A percentile compares a stretch with the other conserved stretches of the same genome.
These are phyloP conservation scores for Pleurostoma richardsiae DNA, from an alignment of 2,329 filamentous ascomycete species.

Conservation along the genomic window DNA sequence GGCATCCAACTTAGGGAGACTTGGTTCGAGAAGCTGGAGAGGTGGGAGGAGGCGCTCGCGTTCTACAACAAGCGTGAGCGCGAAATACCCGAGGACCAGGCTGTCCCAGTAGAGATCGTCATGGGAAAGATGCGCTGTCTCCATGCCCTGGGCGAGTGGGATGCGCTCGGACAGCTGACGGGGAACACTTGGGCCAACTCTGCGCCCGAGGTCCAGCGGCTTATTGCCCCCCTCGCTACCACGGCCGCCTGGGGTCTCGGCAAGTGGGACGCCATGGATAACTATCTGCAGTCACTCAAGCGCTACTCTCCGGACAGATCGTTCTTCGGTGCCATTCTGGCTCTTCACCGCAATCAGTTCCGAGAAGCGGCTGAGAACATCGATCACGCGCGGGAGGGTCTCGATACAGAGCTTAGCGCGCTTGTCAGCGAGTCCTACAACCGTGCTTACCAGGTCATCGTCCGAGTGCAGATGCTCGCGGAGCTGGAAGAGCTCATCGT, in stretches of 20 bases:
- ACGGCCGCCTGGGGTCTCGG: constrained; percentile 94
- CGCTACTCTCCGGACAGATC: constrained; percentile 87
- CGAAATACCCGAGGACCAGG: constrained; percentile 54
- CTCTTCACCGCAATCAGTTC: constrained; percentile 94
- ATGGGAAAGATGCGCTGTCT: constrained; percentile 99
- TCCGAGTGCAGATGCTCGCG: constrained; percentile 97
- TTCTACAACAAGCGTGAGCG: constrained; percentile 86
- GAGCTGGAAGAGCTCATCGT: constrained; percentile 96
- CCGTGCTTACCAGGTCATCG: constrained; percentile 93
- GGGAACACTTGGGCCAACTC: constrained; percentile 94
- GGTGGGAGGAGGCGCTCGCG: constrained; percentile 93
- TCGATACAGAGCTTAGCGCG: constrained; percentile 93
- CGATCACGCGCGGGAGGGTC: constrained; percentile 82
- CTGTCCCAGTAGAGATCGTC: constrained; percentile 79
- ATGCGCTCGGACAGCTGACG: constrained; percentile 80
- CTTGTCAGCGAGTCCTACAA: constrained; percentile 98
- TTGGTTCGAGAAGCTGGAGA: constrained; percentile 97
- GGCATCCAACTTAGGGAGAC: constrained; percentile 92
- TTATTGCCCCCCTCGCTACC: constrained; percentile 89
- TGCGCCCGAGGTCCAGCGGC: constrained; percentile 77
- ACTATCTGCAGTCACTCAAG: constrained; percentile 93
- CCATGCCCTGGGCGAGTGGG: constrained; percentile 96
- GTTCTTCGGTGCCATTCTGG: constrained; percentile 95
- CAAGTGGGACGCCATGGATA: constrained; percentile 98
- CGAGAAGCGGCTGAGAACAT: constrained; percentile 86